Percentiles rank a stretch among this genome's conserved stretches.
Conservation (phyloP, 2,329 filamentous ascomycete genomes). For the Epichloe sylvatica region DNA sequence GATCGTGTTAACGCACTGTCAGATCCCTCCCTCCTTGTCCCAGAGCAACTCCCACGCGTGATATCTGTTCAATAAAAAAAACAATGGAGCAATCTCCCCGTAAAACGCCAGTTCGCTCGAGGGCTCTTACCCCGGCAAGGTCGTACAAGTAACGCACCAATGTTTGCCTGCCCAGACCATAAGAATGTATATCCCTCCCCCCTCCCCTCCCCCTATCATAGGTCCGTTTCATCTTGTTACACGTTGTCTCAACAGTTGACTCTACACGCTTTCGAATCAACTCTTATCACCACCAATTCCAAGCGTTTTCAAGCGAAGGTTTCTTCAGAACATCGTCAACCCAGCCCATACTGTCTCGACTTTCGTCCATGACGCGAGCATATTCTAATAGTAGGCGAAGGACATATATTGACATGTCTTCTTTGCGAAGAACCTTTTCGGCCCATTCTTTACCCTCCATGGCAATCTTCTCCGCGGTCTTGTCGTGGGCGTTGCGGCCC, state of each 20-base stretch:
- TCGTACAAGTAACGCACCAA: too few relatives aligned
- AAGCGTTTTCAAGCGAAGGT: slow-evolving; percentile 18
- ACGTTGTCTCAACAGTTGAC: background rate
- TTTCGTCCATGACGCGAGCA: slow-evolving; percentile 38
- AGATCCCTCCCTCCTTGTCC: too few relatives aligned
- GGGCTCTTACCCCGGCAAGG: too few relatives aligned
- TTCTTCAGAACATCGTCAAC: slow-evolving; percentile 33
- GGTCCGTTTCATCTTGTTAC: background rate
- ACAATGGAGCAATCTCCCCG: too few relatives aligned
- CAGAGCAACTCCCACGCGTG: too few relatives aligned
- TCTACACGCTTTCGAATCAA: background rate
- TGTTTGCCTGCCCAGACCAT: too few relatives aligned
- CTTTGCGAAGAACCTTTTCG: slow-evolving; percentile 49
- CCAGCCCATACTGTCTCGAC: slow-evolving; percentile 40
- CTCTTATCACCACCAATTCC: slow-evolving; percentile 14
- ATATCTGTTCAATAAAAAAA: too few relatives aligned
- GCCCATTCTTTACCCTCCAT: slow-evolving; percentile 54
- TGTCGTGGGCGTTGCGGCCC: slow-evolving; percentile 35
- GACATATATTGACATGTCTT: slow-evolving; percentile 63
- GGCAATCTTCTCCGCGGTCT: slow-evolving; percentile 49
- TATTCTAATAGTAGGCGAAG: slow-evolving; percentile 52
- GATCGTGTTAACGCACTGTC: too few relatives aligned
- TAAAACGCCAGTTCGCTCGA: too few relatives aligned
- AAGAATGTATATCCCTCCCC: too few relatives aligned
- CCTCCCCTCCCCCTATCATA: background rate